Conservation (phyloP, 2,329 filamentous ascomycete genomes). For the Clarireedia paspali region DNA sequence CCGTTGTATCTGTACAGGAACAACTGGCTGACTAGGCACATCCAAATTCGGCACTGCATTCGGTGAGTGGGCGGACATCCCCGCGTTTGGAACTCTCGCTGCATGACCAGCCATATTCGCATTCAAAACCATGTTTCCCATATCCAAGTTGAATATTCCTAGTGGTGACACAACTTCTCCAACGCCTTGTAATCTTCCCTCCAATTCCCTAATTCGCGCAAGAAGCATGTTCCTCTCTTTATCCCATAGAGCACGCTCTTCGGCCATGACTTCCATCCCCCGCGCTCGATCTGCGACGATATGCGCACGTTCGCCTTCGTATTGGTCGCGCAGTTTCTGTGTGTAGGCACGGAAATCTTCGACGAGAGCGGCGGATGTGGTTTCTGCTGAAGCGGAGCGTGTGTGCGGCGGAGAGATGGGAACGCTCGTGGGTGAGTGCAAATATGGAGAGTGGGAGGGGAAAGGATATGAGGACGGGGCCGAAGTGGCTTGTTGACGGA, state of each 20-base stretch:
- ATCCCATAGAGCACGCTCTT: conserved; percentile 29
- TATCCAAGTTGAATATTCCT: conserved; percentile 5
- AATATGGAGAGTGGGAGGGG: conserved; percentile 5
- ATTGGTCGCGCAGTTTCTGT: conserved; percentile 24
- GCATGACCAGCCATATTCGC: background rate
- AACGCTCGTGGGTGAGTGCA: conserved; percentile 2
- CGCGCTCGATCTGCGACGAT: conserved; percentile 26
- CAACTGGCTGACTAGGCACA: too few relatives aligned
- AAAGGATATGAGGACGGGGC: background rate
- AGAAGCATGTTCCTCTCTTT: conserved; percentile 23
- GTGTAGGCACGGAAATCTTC: conserved; percentile 29
- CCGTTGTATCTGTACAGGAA: too few relatives aligned
- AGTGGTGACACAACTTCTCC: conserved; percentile 4
- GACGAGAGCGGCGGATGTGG: conserved; percentile 19
- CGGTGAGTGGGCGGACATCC: too few relatives aligned
- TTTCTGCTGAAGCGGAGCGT: conserved; percentile 23
- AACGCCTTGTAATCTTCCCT: conserved; percentile 13
- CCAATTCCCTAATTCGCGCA: conserved; percentile 24
- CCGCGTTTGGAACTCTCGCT: background rate
- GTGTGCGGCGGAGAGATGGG: conserved; percentile 28
- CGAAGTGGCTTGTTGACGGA: conserved; percentile 1
- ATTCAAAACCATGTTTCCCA: background rate
- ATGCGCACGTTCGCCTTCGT: conserved; percentile 28
- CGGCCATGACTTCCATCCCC: conserved; percentile 27
- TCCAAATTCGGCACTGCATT: too few relatives aligned